Evolutionary conservation across 345 rosid genomes (phyloP).

Genomic region (Rhizophora apiculata): DNA sequence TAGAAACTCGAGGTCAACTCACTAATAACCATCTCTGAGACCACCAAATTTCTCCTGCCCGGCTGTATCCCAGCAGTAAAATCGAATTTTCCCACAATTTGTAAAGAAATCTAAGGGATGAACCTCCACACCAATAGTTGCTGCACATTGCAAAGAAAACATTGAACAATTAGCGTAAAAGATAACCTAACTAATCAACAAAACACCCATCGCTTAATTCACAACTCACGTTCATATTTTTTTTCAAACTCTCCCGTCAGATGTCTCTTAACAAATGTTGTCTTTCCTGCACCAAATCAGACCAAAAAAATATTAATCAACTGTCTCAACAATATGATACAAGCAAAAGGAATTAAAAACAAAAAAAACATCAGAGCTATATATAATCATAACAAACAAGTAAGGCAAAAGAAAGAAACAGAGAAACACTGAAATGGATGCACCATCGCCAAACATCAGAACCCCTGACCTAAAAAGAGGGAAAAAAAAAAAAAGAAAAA

Average conservation of each 20-base stretch:
- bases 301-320: too few species aligned
- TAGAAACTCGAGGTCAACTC: conserved; percentile 20
- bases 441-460: background rate
- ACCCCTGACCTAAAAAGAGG: too few species aligned
- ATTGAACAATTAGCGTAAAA: background rate
- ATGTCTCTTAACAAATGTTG: conserved; percentile 49
- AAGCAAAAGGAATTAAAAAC: too few species aligned
- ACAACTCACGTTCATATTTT: conserved; percentile 43
- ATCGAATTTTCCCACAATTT: conserved; percentile 82
- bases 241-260: conserved; percentile 48
- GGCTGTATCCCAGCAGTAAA: conserved; percentile 98
- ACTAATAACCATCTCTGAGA: conserved; percentile 96
- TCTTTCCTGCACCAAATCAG: conserved; percentile 29
- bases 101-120: conserved; percentile 94
- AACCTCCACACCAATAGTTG: conserved; percentile 96
- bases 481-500: too few species aligned
- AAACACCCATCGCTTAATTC: background rate
- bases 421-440: background rate
- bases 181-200: background rate
- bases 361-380: too few species aligned
- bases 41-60: conserved; percentile 98
- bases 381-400: background rate
- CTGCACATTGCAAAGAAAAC: conserved; percentile 27
- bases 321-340: background rate
- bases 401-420: background rate